These are phyloP conservation scores for Trifolium fragiferum DNA, from an alignment of 306 rosid species.

Conservation along the genomic window DNA sequence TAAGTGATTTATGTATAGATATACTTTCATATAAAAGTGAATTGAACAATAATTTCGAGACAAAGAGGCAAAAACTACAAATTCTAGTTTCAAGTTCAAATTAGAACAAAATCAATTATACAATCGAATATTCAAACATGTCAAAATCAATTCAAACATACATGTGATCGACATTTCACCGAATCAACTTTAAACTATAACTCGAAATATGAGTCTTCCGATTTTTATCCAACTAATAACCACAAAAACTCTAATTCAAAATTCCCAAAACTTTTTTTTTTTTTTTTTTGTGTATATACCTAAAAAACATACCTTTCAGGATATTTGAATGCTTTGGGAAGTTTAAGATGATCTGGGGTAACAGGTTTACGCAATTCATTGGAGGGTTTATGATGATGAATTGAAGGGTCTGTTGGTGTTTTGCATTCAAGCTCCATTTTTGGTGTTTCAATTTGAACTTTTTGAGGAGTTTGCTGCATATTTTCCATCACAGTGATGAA, in stretches of 20 bases:
- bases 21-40: too few relatives aligned
- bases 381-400: conserved; percentile 34
- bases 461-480: conserved; percentile 23
- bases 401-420: conserved; percentile 57
- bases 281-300: not conserved
- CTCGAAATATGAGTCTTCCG: not conserved
- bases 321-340: conserved; percentile 82
- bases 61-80: too few relatives aligned
- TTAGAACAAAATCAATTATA: not conserved
- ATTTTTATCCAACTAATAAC: not conserved
- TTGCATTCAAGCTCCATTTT: conserved; percentile 42
- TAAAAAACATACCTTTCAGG: conserved; percentile 70
- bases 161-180: too few relatives aligned
- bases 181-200: not conserved
- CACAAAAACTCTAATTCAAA: not conserved
- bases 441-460: conserved; percentile 47
- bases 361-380: conserved; percentile 59
- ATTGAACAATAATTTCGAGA: not conserved
- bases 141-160: not conserved
- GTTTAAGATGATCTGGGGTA: conserved; percentile 71
- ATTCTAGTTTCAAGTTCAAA: not conserved
- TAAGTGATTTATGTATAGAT: too few relatives aligned
- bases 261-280: too few relatives aligned
- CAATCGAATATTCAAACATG: not conserved
- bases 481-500: conserved; percentile 51